Evolutionary conservation across 2,329 filamentous ascomycete species (phyloP).

Genomic region (Lachnellula occidentalis): DNA sequence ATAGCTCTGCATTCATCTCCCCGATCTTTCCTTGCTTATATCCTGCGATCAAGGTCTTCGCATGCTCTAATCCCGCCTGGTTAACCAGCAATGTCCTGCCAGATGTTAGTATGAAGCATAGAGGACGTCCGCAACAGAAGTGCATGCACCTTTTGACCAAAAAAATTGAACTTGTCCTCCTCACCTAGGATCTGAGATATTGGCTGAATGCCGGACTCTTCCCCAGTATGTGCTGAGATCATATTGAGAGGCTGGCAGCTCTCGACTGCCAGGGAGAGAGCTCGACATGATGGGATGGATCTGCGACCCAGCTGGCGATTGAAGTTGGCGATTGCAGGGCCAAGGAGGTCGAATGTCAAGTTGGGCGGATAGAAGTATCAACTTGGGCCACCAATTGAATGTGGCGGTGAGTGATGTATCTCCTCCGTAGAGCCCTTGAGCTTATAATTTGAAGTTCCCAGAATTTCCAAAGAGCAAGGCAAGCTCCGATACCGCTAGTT

Average conservation of each 20-base stretch:
- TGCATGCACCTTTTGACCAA: conserved; percentile 21
- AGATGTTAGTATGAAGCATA: conserved; percentile 16
- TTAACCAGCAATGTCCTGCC: conserved; percentile 80
- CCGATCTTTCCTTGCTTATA: conserved; percentile 82
- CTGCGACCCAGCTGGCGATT: background rate
- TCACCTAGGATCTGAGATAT: conserved; percentile 94
- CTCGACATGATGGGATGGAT: conserved; percentile 48
- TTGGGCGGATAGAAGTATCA: too few species aligned
- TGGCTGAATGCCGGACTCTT: conserved; percentile 80
- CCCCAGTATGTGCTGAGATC: conserved; percentile 94
- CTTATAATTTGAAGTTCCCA: too few species aligned
- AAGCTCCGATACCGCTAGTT: too few species aligned
- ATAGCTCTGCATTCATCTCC: conserved; percentile 84
- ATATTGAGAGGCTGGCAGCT: conserved; percentile 87
- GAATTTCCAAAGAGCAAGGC: too few species aligned
- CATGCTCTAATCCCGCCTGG: conserved; percentile 70
- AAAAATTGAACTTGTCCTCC: conserved; percentile 32
- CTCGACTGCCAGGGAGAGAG: conserved; percentile 63
- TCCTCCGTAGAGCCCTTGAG: too few species aligned
- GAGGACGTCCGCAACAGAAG: conserved; percentile 6
- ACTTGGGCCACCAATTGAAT: too few species aligned
- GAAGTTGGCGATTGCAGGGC: too few species aligned
- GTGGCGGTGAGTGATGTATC: too few species aligned
- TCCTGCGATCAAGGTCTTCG: conserved; percentile 72
- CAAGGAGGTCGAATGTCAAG: too few species aligned